A percentile compares a stretch with the other conserved stretches of the same genome.
phyloP scores from a whole-genome alignment of 1,284 basidiomycete genomes.

The Naganishia albida region DNA sequence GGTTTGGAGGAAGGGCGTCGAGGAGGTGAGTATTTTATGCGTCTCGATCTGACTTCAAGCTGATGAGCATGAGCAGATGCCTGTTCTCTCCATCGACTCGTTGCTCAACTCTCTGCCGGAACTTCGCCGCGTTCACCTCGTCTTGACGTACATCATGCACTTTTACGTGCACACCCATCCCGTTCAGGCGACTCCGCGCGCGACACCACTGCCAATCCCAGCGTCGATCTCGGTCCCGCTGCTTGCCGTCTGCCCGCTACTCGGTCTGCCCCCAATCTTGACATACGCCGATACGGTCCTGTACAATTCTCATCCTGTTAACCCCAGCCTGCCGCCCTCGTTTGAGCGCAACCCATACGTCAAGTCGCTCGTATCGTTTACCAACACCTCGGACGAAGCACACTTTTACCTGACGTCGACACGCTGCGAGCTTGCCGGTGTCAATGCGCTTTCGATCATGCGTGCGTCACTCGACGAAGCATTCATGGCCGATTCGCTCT shows the following conservation, averaged over 20 bases:
- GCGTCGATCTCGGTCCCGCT: slow-evolving; percentile 73
- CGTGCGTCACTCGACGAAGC: slow-evolving; percentile 84
- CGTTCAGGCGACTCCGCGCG: slow-evolving; percentile 44
- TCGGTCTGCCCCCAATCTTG: slow-evolving; percentile 84
- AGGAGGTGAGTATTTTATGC: slow-evolving; percentile 58
- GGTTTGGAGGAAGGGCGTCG: slow-evolving; percentile 66
- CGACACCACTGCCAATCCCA: slow-evolving; percentile 60
- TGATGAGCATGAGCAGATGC: slow-evolving; percentile 59
- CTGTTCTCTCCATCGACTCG: slow-evolving; percentile 60
- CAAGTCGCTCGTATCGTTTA: slow-evolving; percentile 68
- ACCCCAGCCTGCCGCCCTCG: slow-evolving; percentile 60
- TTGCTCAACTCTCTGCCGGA: slow-evolving; percentile 64
- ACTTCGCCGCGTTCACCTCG: slow-evolving; percentile 79
- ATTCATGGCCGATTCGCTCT: slow-evolving; percentile 80
- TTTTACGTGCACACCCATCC: slow-evolving; percentile 77
- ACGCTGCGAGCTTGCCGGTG: slow-evolving; percentile 88
- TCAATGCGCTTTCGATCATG: slow-evolving; percentile 82
- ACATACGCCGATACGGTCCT: slow-evolving; percentile 93
- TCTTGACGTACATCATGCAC: slow-evolving; percentile 82
- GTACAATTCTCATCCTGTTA: slow-evolving; percentile 66
- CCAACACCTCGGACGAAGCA: slow-evolving; percentile 76
- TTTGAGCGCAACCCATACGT: slow-evolving; percentile 58
- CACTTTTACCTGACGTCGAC: slow-evolving; percentile 88
- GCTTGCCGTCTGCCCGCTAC: slow-evolving; percentile 69
- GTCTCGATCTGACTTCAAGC: slow-evolving; percentile 26